Percentiles rank a stretch among this genome's conserved stretches.
Evolutionary conservation across 2,329 filamentous ascomycete genomes (phyloP).

Genomic region (Anisogramma anomala): DNA sequence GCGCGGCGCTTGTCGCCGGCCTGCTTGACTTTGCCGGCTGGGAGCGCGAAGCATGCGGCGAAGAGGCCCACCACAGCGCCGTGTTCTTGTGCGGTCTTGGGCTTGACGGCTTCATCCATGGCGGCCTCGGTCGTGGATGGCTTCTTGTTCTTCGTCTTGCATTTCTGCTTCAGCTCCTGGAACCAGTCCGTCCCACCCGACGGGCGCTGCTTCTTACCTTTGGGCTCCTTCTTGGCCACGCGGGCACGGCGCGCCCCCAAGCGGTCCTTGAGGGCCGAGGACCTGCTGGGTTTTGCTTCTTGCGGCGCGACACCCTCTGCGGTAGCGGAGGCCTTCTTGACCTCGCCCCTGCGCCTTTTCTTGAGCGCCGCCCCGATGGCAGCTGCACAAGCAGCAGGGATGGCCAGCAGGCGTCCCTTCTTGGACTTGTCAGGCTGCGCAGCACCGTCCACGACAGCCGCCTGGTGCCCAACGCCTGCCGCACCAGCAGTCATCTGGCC

Average conservation of each 20-base stretch:
- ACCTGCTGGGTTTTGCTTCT: background rate
- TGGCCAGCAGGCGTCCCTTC: background rate
- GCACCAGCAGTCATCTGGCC: background rate
- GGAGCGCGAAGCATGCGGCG: constrained; percentile 1
- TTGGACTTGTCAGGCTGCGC: background rate
- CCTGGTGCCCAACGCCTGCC: background rate
- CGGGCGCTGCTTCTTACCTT: background rate
- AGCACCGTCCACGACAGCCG: background rate
- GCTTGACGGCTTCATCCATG: background rate
- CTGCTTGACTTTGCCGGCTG: constrained; percentile 3
- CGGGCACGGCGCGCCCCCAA: background rate
- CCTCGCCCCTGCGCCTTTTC: background rate
- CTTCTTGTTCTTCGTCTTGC: background rate
- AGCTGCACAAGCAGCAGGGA: background rate
- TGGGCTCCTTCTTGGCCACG: constrained; percentile 3
- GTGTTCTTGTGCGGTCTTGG: background rate
- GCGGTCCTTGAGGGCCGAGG: background rate
- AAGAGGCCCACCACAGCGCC: constrained; percentile 4
- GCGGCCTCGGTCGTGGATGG: background rate
- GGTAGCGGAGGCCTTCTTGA: background rate
- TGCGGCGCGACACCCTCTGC: background rate
- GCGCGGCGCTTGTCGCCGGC: constrained; percentile 4
- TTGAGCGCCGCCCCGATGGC: background rate
- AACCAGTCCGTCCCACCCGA: background rate
- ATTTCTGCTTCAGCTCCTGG: background rate